A percentile compares a stretch with the other conserved stretches of the same genome.
These are phyloP conservation scores for Fusarium lateritium DNA, from an alignment of 2,329 filamentous ascomycete species.

Conservation along the genomic window DNA sequence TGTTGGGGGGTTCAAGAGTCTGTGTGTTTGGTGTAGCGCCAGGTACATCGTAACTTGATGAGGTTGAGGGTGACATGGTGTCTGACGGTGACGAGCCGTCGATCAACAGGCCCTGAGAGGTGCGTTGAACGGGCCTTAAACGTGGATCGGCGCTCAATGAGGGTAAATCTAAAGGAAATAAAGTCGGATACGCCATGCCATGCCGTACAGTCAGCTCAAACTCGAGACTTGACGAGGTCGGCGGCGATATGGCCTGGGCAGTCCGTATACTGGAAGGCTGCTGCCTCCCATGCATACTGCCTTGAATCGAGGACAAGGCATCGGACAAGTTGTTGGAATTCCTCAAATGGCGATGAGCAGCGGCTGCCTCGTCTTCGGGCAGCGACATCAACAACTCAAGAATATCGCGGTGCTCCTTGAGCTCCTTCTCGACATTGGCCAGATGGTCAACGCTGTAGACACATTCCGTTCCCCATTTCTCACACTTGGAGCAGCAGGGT, in stretches of 20 bases:
- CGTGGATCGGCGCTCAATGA: conserved; percentile 21
- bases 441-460: conserved; percentile 31
- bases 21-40: conserved; percentile 16
- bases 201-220: conserved; percentile 43
- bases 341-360: conserved; percentile 15
- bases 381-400: conserved; percentile 26
- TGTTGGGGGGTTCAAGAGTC: not conserved
- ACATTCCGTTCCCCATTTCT: conserved; percentile 25
- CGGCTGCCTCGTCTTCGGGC: conserved; percentile 18
- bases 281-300: conserved; percentile 31
- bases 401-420: conserved; percentile 30
- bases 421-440: conserved; percentile 27
- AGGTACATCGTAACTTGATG: conserved; percentile 14
- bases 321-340: conserved; percentile 9
- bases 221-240: conserved; percentile 33
- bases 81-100: conserved; percentile 28
- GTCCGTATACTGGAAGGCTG: conserved; percentile 27
- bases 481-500: conserved; percentile 29
- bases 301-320: conserved; percentile 23
- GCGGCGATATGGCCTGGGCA: conserved; percentile 29
- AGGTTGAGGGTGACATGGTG: conserved; percentile 24
- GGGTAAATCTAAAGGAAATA: conserved; percentile 29
- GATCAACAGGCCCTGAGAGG: not conserved
- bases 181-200: conserved; percentile 28
- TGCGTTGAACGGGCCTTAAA: conserved; percentile 5